Evolutionary conservation across 1,139 yeast genomes (phyloP), one percentile per base, ranked within the genome.

Genomic region (Pichia sp.): DNA sequence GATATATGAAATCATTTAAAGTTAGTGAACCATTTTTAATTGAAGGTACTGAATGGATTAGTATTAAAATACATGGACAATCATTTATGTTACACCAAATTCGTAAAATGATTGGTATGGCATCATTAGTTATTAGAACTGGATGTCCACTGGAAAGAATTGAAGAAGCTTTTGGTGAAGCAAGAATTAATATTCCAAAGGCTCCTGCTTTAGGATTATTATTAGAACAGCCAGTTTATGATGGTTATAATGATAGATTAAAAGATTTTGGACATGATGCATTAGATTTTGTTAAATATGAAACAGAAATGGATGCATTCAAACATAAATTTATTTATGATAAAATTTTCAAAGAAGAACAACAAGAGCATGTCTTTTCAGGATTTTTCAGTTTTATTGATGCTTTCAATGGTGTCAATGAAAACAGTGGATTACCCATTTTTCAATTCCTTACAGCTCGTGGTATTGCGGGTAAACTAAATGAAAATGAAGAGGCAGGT

Each of bases 41-140:
- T 61, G 87, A 91, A 63, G 90, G 88, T 49, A 90, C 97, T 7
- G 98, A 93, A 67, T 93, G 99, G 99, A 79, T 89, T 6, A 87
- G 96, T 2, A 84, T 95, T 63, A 93, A 93, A 70, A 88, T 93
- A 57, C 99, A 93, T 67, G 99, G 99, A 4, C 99, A 93, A 70
- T 89, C 97, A 10, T 93, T 93, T 69, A 95, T 95, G 99, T 76
- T 93, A 57, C 99, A 93, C 70, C 99, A 93, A 74, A 93, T 93
- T 64, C 82, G 99, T 67, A 93, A 93, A 68, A 93, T 93, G 99
- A 89, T 95, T 55, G 95, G 97, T 30, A 86, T 93, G 96, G 96
- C 96, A 1, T 81, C 91, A 0, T 74, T 93, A 52, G 81, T 87
- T 19, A 82, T 91, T 33, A 80, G 99, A 64, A 84, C 95, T 25